A percentile compares a stretch with the other conserved stretches of the same genome.
Evolutionary conservation across 768 basidiomycete species (phyloP).

Genomic region (Leccinellum albellum): DNA sequence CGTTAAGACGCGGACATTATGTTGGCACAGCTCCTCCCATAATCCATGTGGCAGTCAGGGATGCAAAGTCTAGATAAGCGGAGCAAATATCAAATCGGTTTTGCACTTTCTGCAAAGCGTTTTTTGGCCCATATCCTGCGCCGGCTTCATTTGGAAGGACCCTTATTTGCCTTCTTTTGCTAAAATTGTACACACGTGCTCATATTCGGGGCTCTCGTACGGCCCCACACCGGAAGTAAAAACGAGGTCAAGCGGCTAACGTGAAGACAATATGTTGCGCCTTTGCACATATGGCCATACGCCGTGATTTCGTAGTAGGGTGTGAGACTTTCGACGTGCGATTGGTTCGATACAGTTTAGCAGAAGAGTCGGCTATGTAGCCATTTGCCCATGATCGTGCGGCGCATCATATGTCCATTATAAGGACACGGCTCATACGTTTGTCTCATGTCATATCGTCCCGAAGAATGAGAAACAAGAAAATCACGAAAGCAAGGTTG

Average conservation of each 20-base stretch:
- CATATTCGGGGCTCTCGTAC: background rate
- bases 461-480: background rate
- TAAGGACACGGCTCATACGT: background rate
- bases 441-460: background rate
- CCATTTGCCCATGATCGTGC: background rate
- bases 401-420: conserved; percentile 1
- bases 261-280: background rate
- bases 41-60: background rate
- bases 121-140: background rate
- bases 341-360: background rate
- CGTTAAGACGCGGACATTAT: background rate
- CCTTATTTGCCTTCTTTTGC: background rate
- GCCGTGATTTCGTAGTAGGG: background rate
- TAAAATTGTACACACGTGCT: background rate
- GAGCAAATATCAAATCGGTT: background rate
- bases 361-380: background rate
- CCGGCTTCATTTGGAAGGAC: background rate
- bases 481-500: background rate
- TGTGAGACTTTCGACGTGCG: background rate
- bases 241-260: background rate
- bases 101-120: background rate
- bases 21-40: background rate
- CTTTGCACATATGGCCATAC: background rate
- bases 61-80: background rate
- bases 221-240: background rate